Evolutionary conservation across 331 rosid species (phyloP).

Genomic region (Malus hybrid): DNA sequence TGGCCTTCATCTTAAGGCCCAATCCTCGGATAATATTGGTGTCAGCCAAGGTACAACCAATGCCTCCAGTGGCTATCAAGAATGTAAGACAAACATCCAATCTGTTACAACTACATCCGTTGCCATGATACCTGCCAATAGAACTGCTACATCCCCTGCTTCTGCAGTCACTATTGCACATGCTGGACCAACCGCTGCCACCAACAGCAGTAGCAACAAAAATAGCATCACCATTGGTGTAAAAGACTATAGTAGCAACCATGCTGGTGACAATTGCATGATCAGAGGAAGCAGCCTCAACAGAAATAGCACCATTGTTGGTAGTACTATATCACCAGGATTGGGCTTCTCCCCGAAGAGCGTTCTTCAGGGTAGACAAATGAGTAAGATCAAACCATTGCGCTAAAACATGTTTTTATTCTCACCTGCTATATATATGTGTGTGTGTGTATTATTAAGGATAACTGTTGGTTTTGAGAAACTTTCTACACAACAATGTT

Average conservation of each 20-base stretch:
- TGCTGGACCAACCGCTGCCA: slow-evolving; percentile 1
- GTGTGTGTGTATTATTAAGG: neutral
- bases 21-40: slow-evolving; percentile 4
- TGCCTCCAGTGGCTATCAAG: slow-evolving; percentile 5
- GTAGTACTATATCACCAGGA: slow-evolving; percentile 25
- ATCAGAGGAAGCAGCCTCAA: slow-evolving; percentile 14
- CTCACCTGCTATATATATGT: neutral
- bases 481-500: neutral
- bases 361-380: slow-evolving; percentile 57
- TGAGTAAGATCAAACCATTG: neutral
- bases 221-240: neutral
- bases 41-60: slow-evolving; percentile 13
- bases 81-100: slow-evolving; percentile 11
- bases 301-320: slow-evolving; percentile 21
- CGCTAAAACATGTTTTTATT: neutral
- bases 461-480: neutral
- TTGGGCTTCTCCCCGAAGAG: slow-evolving; percentile 70
- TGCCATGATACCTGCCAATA: neutral
- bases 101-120: slow-evolving; percentile 12
- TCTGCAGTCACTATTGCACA: neutral
- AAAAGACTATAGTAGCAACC: slow-evolving; percentile 22
- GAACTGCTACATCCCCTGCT: neutral
- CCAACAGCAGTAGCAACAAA: neutral
- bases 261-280: slow-evolving; percentile 4
- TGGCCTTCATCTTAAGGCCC: slow-evolving; percentile 24